These are phyloP conservation scores for Fusarium nematophilum DNA, from an alignment of 2,329 filamentous ascomycete species.

Conservation along the genomic window DNA sequence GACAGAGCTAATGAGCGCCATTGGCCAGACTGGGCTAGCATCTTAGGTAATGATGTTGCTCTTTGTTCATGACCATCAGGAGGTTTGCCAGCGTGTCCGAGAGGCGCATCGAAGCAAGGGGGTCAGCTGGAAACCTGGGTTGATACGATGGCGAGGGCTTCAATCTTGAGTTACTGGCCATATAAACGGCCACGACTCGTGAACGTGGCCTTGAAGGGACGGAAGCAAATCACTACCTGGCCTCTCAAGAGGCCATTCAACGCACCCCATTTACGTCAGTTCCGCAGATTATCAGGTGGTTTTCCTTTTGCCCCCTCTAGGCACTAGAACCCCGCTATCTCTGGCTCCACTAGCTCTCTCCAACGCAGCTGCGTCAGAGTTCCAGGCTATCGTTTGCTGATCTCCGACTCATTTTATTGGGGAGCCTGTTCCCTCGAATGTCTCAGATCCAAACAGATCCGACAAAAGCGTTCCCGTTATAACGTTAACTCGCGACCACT, in stretches of 20 bases:
- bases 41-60: constrained; percentile 27
- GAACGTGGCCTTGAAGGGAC: constrained; percentile 4
- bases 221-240: too few relatives aligned
- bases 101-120: constrained; percentile 9
- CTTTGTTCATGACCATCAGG: constrained; percentile 35
- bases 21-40: constrained; percentile 24
- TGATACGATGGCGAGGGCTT: background rate
- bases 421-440: constrained; percentile 18
- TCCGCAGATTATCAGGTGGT: constrained; percentile 12
- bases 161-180: too few relatives aligned
- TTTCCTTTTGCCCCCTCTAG: constrained; percentile 3
- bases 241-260: background rate
- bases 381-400: too few relatives aligned
- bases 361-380: constrained; percentile 9
- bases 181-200: constrained; percentile 18
- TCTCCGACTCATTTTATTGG: too few relatives aligned
- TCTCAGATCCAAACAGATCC: constrained; percentile 18
- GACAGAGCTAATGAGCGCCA: background rate
- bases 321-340: constrained; percentile 31
- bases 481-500: background rate
- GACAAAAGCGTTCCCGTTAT: constrained; percentile 6
- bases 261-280: background rate
- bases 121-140: background rate
- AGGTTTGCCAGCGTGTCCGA: constrained; percentile 26
- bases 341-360: constrained; percentile 30